Evolutionary conservation across 352 stramenopile genomes (phyloP).

Genomic region (Globisporangium carolinianum): DNA sequence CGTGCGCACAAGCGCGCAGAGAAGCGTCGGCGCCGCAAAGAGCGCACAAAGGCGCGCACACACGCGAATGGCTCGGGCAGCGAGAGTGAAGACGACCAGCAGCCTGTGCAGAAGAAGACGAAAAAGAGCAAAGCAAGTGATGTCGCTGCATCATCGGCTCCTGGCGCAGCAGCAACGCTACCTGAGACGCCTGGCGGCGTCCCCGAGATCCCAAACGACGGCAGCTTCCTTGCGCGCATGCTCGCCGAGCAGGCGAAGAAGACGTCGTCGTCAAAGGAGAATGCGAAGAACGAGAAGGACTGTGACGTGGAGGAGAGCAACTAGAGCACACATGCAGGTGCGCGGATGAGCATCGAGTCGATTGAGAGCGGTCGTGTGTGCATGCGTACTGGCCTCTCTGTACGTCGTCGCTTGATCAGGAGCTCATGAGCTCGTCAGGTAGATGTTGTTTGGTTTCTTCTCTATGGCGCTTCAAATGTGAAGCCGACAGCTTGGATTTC

Average conservation of each 20-base stretch:
- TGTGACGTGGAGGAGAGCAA: not conserved
- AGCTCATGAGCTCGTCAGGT: too few species aligned
- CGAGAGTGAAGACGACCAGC: conserved; percentile 14
- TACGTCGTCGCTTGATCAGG: too few species aligned
- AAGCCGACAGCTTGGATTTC: too few species aligned
- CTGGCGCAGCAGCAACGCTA: conserved; percentile 8
- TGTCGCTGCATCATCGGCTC: not conserved
- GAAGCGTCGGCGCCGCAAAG: conserved; percentile 69
- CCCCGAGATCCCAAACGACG: conserved; percentile 73
- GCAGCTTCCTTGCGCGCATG: conserved; percentile 73
- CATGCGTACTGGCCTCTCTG: too few species aligned
- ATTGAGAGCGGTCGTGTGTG: too few species aligned
- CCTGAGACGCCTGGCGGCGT: conserved; percentile 64
- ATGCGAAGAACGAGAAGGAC: not conserved
- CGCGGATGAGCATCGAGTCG: too few species aligned
- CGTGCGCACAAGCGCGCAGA: conserved; percentile 66
- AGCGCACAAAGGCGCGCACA: conserved; percentile 47
- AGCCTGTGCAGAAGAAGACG: conserved; percentile 8
- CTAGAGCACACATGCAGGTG: not conserved
- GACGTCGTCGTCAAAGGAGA: conserved; percentile 2
- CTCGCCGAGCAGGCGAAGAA: conserved; percentile 52
- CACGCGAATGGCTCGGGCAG: conserved; percentile 11
- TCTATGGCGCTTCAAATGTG: too few species aligned
- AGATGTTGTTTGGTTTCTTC: too few species aligned
- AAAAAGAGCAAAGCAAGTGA: conserved; percentile 9